These are phyloP conservation scores for Aureobasidium subglaciale DNA, from an alignment of 2,329 filamentous ascomycete genomes.

Conservation along the genomic window DNA sequence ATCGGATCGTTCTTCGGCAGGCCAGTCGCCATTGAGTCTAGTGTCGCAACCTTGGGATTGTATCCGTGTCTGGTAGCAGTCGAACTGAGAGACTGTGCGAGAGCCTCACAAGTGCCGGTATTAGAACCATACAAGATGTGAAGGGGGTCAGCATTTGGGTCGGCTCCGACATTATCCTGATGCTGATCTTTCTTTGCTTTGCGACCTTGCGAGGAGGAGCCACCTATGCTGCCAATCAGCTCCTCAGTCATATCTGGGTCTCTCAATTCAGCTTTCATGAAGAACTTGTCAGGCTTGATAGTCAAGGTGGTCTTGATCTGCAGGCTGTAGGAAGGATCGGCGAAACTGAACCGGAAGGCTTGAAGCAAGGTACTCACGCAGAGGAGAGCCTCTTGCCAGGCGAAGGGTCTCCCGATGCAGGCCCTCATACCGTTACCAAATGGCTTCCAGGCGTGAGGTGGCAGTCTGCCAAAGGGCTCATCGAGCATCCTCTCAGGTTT, in stretches of 20 bases:
- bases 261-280: conserved; percentile 31
- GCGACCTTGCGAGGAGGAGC: neutral
- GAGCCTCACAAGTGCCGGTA: conserved; percentile 36
- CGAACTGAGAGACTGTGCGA: conserved; percentile 32
- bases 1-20: conserved; percentile 32
- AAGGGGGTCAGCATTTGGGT: conserved; percentile 22
- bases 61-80: conserved; percentile 33
- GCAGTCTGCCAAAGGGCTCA: conserved; percentile 35
- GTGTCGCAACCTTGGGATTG: conserved; percentile 27
- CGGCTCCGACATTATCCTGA: conserved; percentile 5
- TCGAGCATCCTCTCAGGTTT: conserved; percentile 43
- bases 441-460: conserved; percentile 43
- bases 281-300: conserved; percentile 38
- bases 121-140: conserved; percentile 35
- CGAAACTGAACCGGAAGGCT: conserved; percentile 38
- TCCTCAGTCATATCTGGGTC: conserved; percentile 18
- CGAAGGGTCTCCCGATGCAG: conserved; percentile 49
- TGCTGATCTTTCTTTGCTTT: neutral
- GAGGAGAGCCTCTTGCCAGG: conserved; percentile 48
- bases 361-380: conserved; percentile 38
- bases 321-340: conserved; percentile 36
- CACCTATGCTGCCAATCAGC: neutral
- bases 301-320: conserved; percentile 37
- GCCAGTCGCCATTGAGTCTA: conserved; percentile 31
- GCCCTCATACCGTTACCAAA: conserved; percentile 48